Evolutionary conservation across 78 protist species (phyloP).

Genomic region (Isochrysis galbana): DNA sequence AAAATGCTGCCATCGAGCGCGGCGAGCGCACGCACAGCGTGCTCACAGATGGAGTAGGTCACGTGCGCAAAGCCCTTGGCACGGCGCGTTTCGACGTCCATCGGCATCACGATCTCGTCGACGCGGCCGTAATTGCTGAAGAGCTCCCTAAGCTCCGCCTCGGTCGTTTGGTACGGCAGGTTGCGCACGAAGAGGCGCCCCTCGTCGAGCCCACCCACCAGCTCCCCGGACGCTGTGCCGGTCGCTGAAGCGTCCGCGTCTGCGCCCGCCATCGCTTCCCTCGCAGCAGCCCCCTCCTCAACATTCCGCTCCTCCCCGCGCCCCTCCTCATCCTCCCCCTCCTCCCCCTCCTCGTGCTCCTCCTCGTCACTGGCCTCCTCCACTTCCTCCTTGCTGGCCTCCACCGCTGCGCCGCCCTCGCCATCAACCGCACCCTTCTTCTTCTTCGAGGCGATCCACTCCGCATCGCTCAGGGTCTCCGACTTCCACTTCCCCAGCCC

Average conservation of each 20-base stretch:
- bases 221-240: constrained; percentile 34
- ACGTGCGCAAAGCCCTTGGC: constrained; percentile 86
- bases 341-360: neutral
- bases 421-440: neutral
- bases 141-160: constrained; percentile 62
- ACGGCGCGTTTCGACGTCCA: constrained; percentile 69
- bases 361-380: neutral
- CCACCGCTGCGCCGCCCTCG: neutral
- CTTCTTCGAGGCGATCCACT: neutral
- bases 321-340: neutral
- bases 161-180: constrained; percentile 68
- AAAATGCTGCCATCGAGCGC: constrained; percentile 48
- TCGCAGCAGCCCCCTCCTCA: neutral
- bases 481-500: neutral
- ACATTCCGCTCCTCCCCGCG: neutral
- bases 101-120: constrained; percentile 81
- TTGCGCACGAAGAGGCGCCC: constrained; percentile 79
- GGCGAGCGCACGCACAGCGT: constrained; percentile 59
- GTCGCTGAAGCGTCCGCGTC: neutral
- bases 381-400: constrained; percentile 24
- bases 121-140: constrained; percentile 57
- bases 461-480: neutral
- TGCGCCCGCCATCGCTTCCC: neutral
- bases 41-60: constrained; percentile 67
- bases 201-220: neutral